Evolutionary conservation across 352 stramenopile genomes (phyloP).

Genomic region (Lagenidium giganteum): DNA sequence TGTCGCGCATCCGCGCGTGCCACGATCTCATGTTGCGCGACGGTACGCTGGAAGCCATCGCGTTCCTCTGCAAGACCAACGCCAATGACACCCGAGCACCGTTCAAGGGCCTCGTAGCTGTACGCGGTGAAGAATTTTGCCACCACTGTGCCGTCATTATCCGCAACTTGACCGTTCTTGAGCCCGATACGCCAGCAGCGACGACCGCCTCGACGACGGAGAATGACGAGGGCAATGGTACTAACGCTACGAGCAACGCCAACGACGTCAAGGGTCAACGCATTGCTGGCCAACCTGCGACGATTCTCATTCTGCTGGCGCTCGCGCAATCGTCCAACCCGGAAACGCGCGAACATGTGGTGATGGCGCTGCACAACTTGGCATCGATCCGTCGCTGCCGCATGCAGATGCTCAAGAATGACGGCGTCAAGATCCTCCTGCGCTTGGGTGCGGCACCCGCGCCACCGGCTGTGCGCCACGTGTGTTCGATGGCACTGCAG

Average conservation of each 20-base stretch:
- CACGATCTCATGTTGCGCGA: slow-evolving; percentile 77
- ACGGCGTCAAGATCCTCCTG: slow-evolving; percentile 74
- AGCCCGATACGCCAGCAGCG: slow-evolving; percentile 18
- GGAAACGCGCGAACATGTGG: slow-evolving; percentile 68
- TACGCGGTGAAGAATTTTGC: slow-evolving; percentile 63
- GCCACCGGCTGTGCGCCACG: slow-evolving; percentile 48
- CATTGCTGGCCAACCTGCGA: slow-evolving; percentile 35
- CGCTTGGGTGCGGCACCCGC: slow-evolving; percentile 34
- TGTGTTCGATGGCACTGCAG: slow-evolving; percentile 61
- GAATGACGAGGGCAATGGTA: too few relatives aligned
- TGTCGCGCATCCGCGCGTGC: slow-evolving; percentile 50
- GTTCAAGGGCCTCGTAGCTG: slow-evolving; percentile 51
- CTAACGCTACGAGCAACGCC: background rate
- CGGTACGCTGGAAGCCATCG: slow-evolving; percentile 52
- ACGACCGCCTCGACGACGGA: background rate
- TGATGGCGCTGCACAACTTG: slow-evolving; percentile 66
- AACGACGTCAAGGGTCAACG: slow-evolving; percentile 49
- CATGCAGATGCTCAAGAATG: slow-evolving; percentile 63
- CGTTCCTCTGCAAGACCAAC: slow-evolving; percentile 23
- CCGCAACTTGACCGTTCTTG: slow-evolving; percentile 46
- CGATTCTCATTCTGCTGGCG: slow-evolving; percentile 58
- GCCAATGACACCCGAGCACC: slow-evolving; percentile 25
- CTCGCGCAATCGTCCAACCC: slow-evolving; percentile 31
- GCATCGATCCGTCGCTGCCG: slow-evolving; percentile 46
- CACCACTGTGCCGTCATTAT: slow-evolving; percentile 59